These are phyloP conservation scores for Colletotrichum australisinense DNA, from an alignment of 2,329 filamentous ascomycete genomes.

Conservation along the genomic window DNA sequence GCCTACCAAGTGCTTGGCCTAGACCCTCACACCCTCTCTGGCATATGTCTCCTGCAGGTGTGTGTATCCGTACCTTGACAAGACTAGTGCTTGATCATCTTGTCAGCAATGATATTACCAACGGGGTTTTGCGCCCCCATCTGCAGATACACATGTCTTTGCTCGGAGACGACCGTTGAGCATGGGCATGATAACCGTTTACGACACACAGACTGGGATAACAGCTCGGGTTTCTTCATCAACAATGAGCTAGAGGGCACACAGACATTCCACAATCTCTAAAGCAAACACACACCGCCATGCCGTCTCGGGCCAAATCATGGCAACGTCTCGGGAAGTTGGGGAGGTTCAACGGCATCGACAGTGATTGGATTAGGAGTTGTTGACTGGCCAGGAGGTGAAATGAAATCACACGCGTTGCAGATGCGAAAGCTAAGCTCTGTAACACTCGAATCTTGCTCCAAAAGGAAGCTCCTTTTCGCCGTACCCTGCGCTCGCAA, in stretches of 20 bases:
- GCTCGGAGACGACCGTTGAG: background rate
- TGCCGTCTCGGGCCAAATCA: background rate
- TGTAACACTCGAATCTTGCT: background rate
- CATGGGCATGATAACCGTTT: no score
- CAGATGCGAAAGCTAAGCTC: background rate
- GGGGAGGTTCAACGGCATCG: background rate
- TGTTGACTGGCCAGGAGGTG: background rate
- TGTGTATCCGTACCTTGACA: no score
- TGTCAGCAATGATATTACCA: constrained; percentile 3
- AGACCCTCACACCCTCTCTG: background rate
- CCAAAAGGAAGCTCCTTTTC: background rate
- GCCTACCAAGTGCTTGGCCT: background rate
- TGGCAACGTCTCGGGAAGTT: background rate
- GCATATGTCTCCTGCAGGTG: background rate
- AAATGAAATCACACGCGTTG: background rate
- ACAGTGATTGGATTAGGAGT: background rate
- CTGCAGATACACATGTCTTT: background rate
- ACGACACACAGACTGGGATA: background rate
- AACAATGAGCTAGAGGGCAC: background rate
- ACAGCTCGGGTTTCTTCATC: background rate
- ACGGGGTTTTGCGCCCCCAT: background rate
- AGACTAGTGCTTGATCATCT: background rate
- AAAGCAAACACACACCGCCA: background rate
- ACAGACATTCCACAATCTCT: background rate
- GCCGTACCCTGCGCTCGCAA: background rate